These are phyloP conservation scores for Tolypocladium inflatum DNA, from an alignment of 2,329 filamentous ascomycete genomes.

Conservation along the genomic window DNA sequence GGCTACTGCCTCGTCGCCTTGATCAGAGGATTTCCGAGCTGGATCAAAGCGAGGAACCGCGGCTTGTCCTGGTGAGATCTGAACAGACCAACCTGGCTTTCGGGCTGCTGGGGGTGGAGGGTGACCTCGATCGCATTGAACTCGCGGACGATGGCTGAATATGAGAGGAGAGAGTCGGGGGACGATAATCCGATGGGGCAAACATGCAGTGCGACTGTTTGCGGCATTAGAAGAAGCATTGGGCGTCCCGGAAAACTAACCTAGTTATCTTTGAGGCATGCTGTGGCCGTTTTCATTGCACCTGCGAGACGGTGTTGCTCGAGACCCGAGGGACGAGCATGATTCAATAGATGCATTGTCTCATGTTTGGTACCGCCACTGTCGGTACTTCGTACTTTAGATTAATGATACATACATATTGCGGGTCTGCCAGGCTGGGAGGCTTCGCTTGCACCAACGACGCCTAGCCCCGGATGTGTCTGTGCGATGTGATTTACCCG, in stretches of 20 bases:
- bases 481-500: background rate
- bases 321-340: background rate
- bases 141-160: slow-evolving; percentile 31
- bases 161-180: background rate
- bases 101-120: slow-evolving; percentile 68
- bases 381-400: background rate
- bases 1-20: slow-evolving; percentile 40
- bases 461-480: background rate
- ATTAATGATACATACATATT: background rate
- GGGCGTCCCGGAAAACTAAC: background rate
- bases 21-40: slow-evolving; percentile 42
- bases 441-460: background rate
- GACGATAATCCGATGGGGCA: background rate
- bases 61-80: slow-evolving; percentile 50
- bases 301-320: background rate
- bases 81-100: slow-evolving; percentile 66
- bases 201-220: background rate
- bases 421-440: background rate
- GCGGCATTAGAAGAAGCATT: background rate
- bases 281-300: background rate
- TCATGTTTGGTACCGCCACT: background rate
- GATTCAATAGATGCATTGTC: background rate
- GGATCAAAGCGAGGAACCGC: slow-evolving; percentile 27
- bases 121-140: slow-evolving; percentile 58
- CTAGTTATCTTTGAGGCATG: background rate